Evolutionary conservation across 306 rosid species (phyloP).

Genomic region (Herpetospermum pedunculosum): DNA sequence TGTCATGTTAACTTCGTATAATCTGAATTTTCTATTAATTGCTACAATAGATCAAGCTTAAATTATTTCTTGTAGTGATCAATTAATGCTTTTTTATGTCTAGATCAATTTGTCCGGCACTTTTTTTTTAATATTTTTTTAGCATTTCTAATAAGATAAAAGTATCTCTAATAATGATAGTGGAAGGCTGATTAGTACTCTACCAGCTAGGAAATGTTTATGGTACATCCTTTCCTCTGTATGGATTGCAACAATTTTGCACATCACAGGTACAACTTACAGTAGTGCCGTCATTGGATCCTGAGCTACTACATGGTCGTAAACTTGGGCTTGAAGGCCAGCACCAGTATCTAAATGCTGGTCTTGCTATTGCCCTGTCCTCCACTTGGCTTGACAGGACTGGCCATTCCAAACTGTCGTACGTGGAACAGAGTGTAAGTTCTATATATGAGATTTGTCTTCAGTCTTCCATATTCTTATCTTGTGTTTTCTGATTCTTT

Average conservation of each 20-base stretch:
- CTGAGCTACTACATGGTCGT: slow-evolving; percentile 47
- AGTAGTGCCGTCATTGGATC: slow-evolving; percentile 51
- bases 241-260: slow-evolving; percentile 17
- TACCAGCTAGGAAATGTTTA: not conserved
- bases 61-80: not conserved
- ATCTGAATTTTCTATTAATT: not conserved
- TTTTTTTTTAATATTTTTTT: not conserved
- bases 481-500: slow-evolving; percentile 16
- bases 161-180: not conserved
- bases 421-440: slow-evolving; percentile 48
- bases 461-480: slow-evolving; percentile 1
- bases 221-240: not conserved
- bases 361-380: slow-evolving; percentile 79
- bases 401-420: slow-evolving; percentile 36
- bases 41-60: not conserved
- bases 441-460: slow-evolving; percentile 15
- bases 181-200: not conserved
- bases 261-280: slow-evolving; percentile 58
- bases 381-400: slow-evolving; percentile 79
- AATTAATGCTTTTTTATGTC: not conserved
- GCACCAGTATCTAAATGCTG: slow-evolving; percentile 88
- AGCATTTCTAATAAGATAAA: not conserved
- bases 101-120: not conserved
- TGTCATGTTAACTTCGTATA: not conserved
- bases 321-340: slow-evolving; percentile 92